These are phyloP conservation scores for Bryoerythrophyllum caledonicum DNA, from an alignment of 225 moss, liverwort and hornwort species.

Conservation along the genomic window DNA sequence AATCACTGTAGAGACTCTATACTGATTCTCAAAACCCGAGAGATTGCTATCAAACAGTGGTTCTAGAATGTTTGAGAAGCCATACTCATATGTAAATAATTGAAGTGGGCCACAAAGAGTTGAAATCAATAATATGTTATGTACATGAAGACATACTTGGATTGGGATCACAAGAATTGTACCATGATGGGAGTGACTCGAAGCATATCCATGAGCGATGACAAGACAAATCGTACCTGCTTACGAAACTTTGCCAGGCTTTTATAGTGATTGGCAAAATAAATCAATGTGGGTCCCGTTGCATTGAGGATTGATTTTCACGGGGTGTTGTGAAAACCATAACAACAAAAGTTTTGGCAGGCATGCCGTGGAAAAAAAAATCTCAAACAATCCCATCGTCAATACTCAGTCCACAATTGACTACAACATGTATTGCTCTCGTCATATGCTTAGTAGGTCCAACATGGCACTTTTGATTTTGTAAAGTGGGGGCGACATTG, in stretches of 20 bases:
- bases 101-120: not conserved
- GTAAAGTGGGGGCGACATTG: no score
- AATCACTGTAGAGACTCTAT: no score
- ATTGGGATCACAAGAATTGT: not conserved
- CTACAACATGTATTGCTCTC: no score
- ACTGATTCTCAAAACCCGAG: no score
- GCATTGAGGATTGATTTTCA: no score
- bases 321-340: not conserved
- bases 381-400: not conserved
- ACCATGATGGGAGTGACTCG: not conserved
- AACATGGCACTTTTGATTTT: no score
- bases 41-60: no score
- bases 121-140: not conserved
- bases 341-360: not conserved
- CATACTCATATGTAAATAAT: not conserved
- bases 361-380: no score
- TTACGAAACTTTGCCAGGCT: not conserved
- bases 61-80: not conserved
- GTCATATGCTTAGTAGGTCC: no score
- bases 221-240: not conserved
- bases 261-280: not conserved
- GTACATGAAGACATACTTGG: not conserved
- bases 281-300: not conserved
- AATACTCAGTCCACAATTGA: not conserved
- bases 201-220: not conserved